These are phyloP conservation scores for Lachnellula occidentalis DNA, from an alignment of 2,329 filamentous ascomycete species.

Conservation along the genomic window DNA sequence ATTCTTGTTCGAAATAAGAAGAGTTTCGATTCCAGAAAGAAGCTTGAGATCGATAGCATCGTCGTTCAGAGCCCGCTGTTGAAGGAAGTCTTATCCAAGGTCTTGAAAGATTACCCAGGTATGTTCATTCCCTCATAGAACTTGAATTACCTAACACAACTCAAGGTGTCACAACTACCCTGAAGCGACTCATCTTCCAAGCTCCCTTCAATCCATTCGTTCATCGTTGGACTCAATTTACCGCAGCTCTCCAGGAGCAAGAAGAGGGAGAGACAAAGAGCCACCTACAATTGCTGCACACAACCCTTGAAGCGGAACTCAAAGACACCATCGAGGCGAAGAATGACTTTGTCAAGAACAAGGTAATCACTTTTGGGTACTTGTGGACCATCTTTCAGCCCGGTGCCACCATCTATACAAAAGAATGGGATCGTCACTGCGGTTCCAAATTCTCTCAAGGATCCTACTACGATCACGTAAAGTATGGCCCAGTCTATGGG, in stretches of 20 bases:
- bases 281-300: slow-evolving; percentile 43
- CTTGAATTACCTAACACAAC: slow-evolving; percentile 38
- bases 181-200: slow-evolving; percentile 56
- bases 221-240: slow-evolving; percentile 55
- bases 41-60: slow-evolving; percentile 55
- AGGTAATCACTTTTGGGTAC: slow-evolving; percentile 48
- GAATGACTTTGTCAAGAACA: slow-evolving; percentile 47
- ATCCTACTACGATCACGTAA: slow-evolving; percentile 29
- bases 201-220: slow-evolving; percentile 59
- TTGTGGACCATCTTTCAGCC: slow-evolving; percentile 51
- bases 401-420: slow-evolving; percentile 37
- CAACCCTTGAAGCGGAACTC: slow-evolving; percentile 46
- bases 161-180: slow-evolving; percentile 51
- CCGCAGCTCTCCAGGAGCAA: slow-evolving; percentile 36
- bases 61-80: slow-evolving; percentile 58
- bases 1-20: slow-evolving; percentile 54
- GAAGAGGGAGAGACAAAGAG: slow-evolving; percentile 40
- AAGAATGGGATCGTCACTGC: slow-evolving; percentile 36
- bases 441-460: slow-evolving; percentile 35
- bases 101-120: slow-evolving; percentile 21
- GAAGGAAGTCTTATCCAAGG: slow-evolving; percentile 47
- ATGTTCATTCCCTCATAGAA: neutral
- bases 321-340: slow-evolving; percentile 44
- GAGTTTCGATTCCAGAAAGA: slow-evolving; percentile 53
- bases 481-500: slow-evolving; percentile 36